Conservation (phyloP, 2,329 filamentous ascomycete species). For the Ophiostoma piceae region DNA sequence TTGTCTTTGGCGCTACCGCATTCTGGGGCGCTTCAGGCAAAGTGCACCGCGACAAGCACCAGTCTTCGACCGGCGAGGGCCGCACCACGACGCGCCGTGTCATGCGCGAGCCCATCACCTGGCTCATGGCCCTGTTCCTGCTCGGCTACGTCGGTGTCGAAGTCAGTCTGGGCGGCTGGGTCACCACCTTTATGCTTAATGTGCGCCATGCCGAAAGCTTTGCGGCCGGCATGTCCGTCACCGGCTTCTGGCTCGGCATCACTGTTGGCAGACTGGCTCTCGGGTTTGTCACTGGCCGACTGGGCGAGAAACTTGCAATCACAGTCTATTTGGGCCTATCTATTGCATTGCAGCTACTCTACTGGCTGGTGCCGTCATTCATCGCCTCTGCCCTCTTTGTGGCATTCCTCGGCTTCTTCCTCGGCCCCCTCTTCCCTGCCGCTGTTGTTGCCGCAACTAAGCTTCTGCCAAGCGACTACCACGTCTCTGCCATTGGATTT, state of each 20-base stretch:
- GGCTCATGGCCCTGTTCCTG: conserved; percentile 69
- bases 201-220: conserved; percentile 66
- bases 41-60: conserved; percentile 46
- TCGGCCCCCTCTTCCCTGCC: conserved; percentile 73
- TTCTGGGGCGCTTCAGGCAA: conserved; percentile 61
- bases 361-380: conserved; percentile 77
- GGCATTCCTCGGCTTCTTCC: conserved; percentile 68
- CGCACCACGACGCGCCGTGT: conserved; percentile 44
- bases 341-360: conserved; percentile 63
- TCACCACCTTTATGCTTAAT: conserved; percentile 80
- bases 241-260: conserved; percentile 79
- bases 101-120: conserved; percentile 55
- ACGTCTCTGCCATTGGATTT: conserved; percentile 77
- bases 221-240: conserved; percentile 67
- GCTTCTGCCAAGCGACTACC: conserved; percentile 64
- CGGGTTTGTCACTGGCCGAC: conserved; percentile 67
- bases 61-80: conserved; percentile 33
- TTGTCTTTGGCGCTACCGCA: conserved; percentile 45
- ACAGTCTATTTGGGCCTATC: conserved; percentile 58
- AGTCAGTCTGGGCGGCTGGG: conserved; percentile 60
- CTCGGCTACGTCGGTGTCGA: conserved; percentile 76
- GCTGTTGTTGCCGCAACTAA: conserved; percentile 69
- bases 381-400: conserved; percentile 68
- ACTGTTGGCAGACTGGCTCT: conserved; percentile 67
- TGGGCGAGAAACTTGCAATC: conserved; percentile 66